Conservation (phyloP, 768 basidiomycete genomes). For the Arthromyces matolae region DNA sequence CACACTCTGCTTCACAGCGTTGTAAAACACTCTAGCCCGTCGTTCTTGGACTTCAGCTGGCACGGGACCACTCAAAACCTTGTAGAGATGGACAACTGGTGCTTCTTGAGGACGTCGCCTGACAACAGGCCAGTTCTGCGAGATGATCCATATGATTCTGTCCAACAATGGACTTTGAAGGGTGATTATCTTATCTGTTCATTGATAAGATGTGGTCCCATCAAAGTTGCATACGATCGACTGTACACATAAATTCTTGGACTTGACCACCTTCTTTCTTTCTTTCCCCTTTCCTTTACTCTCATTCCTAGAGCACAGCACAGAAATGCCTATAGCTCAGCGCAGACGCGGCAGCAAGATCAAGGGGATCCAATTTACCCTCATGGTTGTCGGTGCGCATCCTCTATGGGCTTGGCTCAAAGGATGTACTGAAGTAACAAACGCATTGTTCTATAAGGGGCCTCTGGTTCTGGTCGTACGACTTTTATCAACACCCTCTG, state of each 20-base stretch:
- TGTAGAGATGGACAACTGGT: too few species aligned
- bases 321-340: conserved; percentile 41
- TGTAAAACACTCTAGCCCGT: too few species aligned
- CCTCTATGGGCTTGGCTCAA: too few species aligned
- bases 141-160: too few species aligned
- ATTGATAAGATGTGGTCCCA: too few species aligned
- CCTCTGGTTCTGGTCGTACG: conserved; percentile 83
- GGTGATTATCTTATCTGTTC: too few species aligned
- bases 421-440: neutral
- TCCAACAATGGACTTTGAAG: too few species aligned
- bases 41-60: too few species aligned
- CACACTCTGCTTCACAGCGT: too few species aligned
- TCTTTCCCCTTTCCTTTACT: conserved; percentile 8
- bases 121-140: too few species aligned
- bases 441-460: conserved; percentile 44
- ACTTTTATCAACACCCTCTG: conserved; percentile 93
- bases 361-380: conserved; percentile 87
- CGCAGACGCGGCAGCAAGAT: conserved; percentile 71
- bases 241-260: conserved; percentile 9
- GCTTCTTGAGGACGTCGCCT: too few species aligned
- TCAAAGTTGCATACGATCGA: neutral
- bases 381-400: conserved; percentile 83
- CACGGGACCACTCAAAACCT: too few species aligned
- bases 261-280: conserved; percentile 7
- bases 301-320: conserved; percentile 2